Base-by-base conservation (phyloP, 768 basidiomycete genomes). In the Galerina marginata region DNA sequence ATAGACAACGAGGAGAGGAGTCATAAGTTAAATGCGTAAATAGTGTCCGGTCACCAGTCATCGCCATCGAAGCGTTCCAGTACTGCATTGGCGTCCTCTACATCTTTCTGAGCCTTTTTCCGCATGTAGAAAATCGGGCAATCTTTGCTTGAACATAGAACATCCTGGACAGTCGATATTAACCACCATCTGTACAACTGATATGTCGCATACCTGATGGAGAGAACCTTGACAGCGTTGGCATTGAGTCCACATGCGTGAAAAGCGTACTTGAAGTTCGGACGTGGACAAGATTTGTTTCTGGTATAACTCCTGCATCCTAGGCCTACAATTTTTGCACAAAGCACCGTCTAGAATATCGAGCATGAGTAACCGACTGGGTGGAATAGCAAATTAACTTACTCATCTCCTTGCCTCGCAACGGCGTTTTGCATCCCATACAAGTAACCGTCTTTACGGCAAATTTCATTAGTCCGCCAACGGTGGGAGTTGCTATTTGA, bases 41-140 rank as follows among this genome's bases (percentile, higher is more conserved):
- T 16, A 59, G 15, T 29, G 38, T 55, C 11, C 23, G 20, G 58
- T 75, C 71, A 94, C 92, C 92, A 93, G 26, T 80, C 66, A 65
- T 93, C 91, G 5, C 73, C 74, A 57, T 93, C 89, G 71, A 99
- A 99, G 14, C 97, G 86, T 64, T 95, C 93, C 48, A 99, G 73
- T 36, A 91, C 82, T 9, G 81, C 71, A 62, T 85, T 86, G 3
- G 92, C 84, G 66, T 98, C 95, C 63, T 93, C 93, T 0, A 96
- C 97, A 70, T 99, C 96, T 73, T 98, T 98, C 75, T 99, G 97
- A 9, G 96, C 90, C 70, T 98, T 98, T 79, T 98, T 98, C 44
- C 97, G 81, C 90, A 97, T 95, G 72, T 99, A 99, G 76, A 96
- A 99, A 61, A 99, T 99, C 0, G 97, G 97, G 67, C 97, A 99